Evolutionary conservation across 768 basidiomycete species (phyloP).

Genomic region (Lactifluus subvellereus): DNA sequence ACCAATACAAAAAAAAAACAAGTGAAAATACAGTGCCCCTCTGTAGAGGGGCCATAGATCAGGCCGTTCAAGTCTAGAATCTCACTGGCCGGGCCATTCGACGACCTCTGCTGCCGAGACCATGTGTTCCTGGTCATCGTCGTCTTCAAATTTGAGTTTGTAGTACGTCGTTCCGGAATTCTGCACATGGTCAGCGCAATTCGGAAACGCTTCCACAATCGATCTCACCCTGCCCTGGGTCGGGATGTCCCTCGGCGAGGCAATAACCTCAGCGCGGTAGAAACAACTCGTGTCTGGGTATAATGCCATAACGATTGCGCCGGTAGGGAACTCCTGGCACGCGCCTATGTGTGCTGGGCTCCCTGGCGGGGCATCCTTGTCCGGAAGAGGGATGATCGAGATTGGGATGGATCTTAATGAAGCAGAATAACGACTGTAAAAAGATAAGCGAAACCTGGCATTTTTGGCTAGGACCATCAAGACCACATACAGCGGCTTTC

Average conservation of each 20-base stretch:
- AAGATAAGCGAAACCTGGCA: neutral
- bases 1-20: neutral
- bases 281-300: slow-evolving; percentile 91
- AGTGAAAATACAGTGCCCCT: neutral
- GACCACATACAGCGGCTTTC: slow-evolving; percentile 42
- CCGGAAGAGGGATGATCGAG: slow-evolving; percentile 75
- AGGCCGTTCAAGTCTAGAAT: neutral
- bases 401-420: slow-evolving; percentile 38
- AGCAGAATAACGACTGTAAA: slow-evolving; percentile 57
- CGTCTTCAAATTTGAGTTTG: slow-evolving; percentile 83
- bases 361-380: slow-evolving; percentile 52
- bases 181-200: slow-evolving; percentile 25
- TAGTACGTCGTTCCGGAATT: slow-evolving; percentile 46
- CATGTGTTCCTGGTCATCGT: slow-evolving; percentile 74
- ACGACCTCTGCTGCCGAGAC: slow-evolving; percentile 79
- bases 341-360: slow-evolving; percentile 59
- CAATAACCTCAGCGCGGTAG: slow-evolving; percentile 79
- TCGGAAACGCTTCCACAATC: slow-evolving; percentile 26
- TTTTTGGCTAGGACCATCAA: neutral
- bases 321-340: slow-evolving; percentile 65
- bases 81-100: slow-evolving; percentile 56
- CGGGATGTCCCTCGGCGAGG: slow-evolving; percentile 48
- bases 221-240: slow-evolving; percentile 35
- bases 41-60: neutral
- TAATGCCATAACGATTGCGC: slow-evolving; percentile 77